A percentile compares a stretch with the other conserved stretches of the same genome.
Conservation (phyloP, 768 basidiomycete species). For the Hypsizygus marmoreus region DNA sequence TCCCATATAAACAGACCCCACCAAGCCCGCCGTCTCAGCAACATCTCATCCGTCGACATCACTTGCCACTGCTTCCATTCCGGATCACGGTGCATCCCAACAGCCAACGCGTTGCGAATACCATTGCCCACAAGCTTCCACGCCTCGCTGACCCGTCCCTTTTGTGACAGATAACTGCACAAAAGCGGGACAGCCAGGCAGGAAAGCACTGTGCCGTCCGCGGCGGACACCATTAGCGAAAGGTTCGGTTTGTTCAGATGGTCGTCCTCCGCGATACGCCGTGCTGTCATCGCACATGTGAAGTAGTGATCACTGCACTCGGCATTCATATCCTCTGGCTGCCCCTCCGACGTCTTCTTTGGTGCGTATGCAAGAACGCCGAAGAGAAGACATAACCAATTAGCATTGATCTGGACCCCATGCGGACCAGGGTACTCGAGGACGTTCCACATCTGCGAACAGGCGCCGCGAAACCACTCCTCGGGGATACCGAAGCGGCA, state of each 20-base stretch:
- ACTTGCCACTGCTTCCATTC: constrained; percentile 42
- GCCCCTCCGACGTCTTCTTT: constrained; percentile 1
- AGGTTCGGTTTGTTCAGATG: constrained; percentile 35
- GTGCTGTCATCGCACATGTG: constrained; percentile 44
- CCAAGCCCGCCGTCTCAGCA: constrained; percentile 44
- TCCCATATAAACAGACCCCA: constrained; percentile 45
- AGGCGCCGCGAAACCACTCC: constrained; percentile 46
- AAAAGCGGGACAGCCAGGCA: constrained; percentile 49
- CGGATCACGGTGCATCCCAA: constrained; percentile 47
- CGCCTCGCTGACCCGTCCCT: constrained; percentile 50
- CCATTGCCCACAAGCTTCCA: constrained; percentile 48
- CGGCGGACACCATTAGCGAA: constrained; percentile 38
- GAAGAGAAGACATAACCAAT: constrained; percentile 55
- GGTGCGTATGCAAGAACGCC: constrained; percentile 48
- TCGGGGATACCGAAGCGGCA: constrained; percentile 55
- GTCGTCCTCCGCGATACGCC: constrained; percentile 48
- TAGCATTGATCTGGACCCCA: constrained; percentile 44
- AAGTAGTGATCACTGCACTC: constrained; percentile 33
- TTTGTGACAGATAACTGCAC: constrained; percentile 45
- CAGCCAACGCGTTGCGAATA: constrained; percentile 39
- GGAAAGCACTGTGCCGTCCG: constrained; percentile 47
- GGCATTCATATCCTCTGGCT: neutral
- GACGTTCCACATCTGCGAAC: constrained; percentile 47
- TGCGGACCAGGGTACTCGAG: constrained; percentile 32
- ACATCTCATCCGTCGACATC: constrained; percentile 44